phyloP scores from a whole-genome alignment of 345 rosid genomes.

The Iberis pinnata region DNA sequence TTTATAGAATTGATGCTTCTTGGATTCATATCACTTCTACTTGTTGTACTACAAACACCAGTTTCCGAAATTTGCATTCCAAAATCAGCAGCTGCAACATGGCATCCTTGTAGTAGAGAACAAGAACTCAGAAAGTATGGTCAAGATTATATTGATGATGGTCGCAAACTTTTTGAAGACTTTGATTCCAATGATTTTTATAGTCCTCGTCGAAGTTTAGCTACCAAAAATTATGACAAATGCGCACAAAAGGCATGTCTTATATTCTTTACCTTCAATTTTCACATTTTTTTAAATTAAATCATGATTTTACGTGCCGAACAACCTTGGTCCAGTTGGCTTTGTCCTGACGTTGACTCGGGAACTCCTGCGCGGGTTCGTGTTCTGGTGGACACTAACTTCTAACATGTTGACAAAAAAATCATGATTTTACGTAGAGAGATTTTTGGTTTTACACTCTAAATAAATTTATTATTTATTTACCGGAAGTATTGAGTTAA shows the following conservation, averaged over 20 bases:
- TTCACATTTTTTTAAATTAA: not conserved
- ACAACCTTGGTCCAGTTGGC: too few species aligned
- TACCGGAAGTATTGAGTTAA: too few species aligned
- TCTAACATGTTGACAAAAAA: too few species aligned
- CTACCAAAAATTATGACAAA: slow-evolving; percentile 31
- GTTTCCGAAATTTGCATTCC: slow-evolving; percentile 57
- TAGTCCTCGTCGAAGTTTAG: slow-evolving; percentile 44
- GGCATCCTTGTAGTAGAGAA: slow-evolving; percentile 55
- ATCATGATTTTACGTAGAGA: too few species aligned
- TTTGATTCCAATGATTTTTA: slow-evolving; percentile 18
- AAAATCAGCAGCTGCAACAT: slow-evolving; percentile 32
- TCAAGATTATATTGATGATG: slow-evolving; percentile 12
- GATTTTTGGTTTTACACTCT: too few species aligned
- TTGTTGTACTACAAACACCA: slow-evolving; percentile 36
- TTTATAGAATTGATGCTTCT: slow-evolving; percentile 70
- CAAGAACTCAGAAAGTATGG: not conserved
- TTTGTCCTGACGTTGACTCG: too few species aligned
- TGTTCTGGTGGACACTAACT: too few species aligned
- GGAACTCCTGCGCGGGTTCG: too few species aligned
- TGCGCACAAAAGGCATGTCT: slow-evolving; percentile 37
- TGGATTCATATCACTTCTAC: slow-evolving; percentile 69
- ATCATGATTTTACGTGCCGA: too few species aligned
- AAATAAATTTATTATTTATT: too few species aligned
- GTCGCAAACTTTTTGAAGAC: slow-evolving; percentile 41
- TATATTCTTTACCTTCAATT: not conserved